These are phyloP conservation scores for Azolla pinnata DNA, from an alignment of 75 land plant species.

Conservation along the genomic window DNA sequence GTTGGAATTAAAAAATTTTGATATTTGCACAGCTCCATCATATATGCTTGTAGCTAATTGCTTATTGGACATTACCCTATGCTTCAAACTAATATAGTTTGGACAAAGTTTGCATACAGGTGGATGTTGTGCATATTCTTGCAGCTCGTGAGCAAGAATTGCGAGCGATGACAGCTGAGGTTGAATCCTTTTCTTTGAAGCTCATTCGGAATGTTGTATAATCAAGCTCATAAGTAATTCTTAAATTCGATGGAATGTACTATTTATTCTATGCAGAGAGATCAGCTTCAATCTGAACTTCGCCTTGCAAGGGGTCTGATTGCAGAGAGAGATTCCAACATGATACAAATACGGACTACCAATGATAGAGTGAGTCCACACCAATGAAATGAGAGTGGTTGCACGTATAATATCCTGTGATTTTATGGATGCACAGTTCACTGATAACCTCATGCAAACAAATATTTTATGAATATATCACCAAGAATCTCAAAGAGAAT, in stretches of 20 bases:
- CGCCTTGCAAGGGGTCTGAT: conserved; percentile 72
- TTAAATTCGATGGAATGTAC: no score
- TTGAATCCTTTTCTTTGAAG: no score
- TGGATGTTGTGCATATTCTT: conserved; percentile 84
- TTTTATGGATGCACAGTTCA: no score
- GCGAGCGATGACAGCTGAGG: conserved; percentile 91
- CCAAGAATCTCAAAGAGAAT: no score
- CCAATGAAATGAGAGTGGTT: no score
- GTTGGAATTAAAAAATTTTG: neutral
- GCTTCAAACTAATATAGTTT: neutral
- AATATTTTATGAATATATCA: no score
- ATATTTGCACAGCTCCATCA: no score
- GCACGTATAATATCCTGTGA: no score
- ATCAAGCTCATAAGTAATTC: no score
- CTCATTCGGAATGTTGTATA: no score
- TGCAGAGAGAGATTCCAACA: conserved; percentile 70
- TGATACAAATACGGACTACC: conserved; percentile 45
- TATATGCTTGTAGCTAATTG: neutral
- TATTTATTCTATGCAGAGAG: conserved; percentile 59
- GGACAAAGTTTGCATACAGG: conserved; percentile 29
- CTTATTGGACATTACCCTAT: neutral
- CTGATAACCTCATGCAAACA: no score
- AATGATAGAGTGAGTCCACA: conserved; percentile 90
- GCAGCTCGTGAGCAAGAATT: conserved; percentile 95
- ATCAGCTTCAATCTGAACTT: conserved; percentile 81